phyloP scores from a whole-genome alignment of 306 rosid species.

The Canavalia ensiformis region DNA sequence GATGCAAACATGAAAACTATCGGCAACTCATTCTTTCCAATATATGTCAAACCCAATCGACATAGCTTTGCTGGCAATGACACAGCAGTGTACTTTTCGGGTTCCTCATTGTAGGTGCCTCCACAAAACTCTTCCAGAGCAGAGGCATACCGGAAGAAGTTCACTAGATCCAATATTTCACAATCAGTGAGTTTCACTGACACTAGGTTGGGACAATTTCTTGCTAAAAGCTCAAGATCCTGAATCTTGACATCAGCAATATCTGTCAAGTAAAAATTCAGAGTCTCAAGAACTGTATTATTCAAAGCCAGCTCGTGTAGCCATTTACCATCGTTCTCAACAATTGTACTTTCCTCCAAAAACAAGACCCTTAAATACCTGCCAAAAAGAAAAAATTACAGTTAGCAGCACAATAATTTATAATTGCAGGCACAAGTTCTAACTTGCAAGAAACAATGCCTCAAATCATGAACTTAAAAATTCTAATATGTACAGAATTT shows the following conservation, averaged over 20 bases:
- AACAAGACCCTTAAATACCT: conserved; percentile 79
- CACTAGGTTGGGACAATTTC: conserved; percentile 75
- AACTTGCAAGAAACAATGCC: conserved; percentile 34
- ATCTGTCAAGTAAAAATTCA: conserved; percentile 92
- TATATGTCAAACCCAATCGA: conserved; percentile 76
- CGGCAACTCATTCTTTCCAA: conserved; percentile 84
- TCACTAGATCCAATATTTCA: conserved; percentile 74
- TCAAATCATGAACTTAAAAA: conserved; percentile 52
- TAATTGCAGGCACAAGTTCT: conserved; percentile 21
- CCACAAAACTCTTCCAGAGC: conserved; percentile 87
- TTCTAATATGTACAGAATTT: not conserved
- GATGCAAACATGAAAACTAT: conserved; percentile 65
- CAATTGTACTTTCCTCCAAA: conserved; percentile 86
- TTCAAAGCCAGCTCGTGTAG: conserved; percentile 82
- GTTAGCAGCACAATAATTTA: not conserved
- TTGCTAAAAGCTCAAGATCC: conserved; percentile 87
- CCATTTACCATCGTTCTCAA: conserved; percentile 80
- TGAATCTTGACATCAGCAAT: conserved; percentile 57
- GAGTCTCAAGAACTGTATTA: conserved; percentile 83
- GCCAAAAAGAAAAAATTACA: conserved; percentile 44
- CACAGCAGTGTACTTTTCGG: conserved; percentile 63
- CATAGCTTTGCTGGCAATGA: conserved; percentile 71
- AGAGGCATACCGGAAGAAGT: conserved; percentile 71
- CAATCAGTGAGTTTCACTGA: conserved; percentile 78
- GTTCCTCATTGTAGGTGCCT: conserved; percentile 71